Conservation (phyloP, 2,329 filamentous ascomycete genomes). For the Clonostachys rhizophaga region DNA sequence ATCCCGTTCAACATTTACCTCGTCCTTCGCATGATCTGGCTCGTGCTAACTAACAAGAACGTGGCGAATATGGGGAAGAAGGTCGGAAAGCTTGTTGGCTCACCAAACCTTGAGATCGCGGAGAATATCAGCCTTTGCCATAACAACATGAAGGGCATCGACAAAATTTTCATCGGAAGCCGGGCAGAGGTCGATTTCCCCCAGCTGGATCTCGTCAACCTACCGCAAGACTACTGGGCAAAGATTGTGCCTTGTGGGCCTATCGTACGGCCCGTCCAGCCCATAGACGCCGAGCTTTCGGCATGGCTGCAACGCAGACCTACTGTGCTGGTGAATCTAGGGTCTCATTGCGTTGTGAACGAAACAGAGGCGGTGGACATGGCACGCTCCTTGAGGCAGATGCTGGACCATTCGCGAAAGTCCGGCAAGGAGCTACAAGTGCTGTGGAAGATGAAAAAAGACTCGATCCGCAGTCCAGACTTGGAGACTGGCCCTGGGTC, state of each 20-base stretch:
- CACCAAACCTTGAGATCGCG: not conserved
- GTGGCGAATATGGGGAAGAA: not conserved
- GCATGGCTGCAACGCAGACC: slow-evolving; percentile 33
- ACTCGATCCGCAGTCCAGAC: not conserved
- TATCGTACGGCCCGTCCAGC: slow-evolving; percentile 26
- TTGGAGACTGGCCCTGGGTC: slow-evolving; percentile 1
- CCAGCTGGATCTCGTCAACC: slow-evolving; percentile 23
- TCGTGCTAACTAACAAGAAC: not conserved
- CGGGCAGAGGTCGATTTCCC: slow-evolving; percentile 29
- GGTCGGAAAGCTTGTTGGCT: not conserved
- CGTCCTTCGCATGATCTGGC: not conserved
- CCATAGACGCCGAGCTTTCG: slow-evolving; percentile 32
- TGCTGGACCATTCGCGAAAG: not conserved
- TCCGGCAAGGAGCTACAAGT: slow-evolving; percentile 11
- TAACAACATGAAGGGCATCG: no score
- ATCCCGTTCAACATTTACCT: not conserved
- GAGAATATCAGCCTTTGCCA: not conserved
- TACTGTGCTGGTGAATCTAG: slow-evolving; percentile 42
- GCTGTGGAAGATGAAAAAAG: slow-evolving; percentile 22
- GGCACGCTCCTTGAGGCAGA: slow-evolving; percentile 21
- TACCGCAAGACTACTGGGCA: not conserved
- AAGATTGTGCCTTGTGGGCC: slow-evolving; percentile 36
- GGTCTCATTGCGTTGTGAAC: slow-evolving; percentile 25
- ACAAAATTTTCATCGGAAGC: not conserved
- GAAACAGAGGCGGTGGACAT: slow-evolving; percentile 29